Conservation (phyloP, 345 rosid species). For the Eucalyptus brandiana region DNA sequence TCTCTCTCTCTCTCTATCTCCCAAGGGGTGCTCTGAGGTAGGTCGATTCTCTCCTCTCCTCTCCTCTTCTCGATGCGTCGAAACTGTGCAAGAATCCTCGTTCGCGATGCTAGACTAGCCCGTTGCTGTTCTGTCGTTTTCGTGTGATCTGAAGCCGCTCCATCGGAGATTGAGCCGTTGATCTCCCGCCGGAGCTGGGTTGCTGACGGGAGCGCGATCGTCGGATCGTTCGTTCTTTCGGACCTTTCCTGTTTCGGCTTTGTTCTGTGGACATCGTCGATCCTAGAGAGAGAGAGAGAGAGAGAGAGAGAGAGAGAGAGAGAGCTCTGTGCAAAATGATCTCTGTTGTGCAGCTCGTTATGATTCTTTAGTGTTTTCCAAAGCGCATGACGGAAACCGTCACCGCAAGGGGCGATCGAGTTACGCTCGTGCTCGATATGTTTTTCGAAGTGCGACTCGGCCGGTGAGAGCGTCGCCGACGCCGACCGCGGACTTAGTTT, state of each 20-base stretch:
- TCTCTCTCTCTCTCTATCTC: background rate
- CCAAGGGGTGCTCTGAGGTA: slow-evolving; percentile 44
- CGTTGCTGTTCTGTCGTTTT: background rate
- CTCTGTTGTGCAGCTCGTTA: background rate
- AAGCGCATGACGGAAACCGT: background rate
- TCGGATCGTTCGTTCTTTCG: background rate
- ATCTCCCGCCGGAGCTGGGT: background rate
- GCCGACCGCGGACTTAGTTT: background rate
- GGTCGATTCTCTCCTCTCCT: background rate
- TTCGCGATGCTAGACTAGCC: background rate
- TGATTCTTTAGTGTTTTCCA: background rate
- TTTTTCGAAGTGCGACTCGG: background rate
- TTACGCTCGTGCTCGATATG: background rate
- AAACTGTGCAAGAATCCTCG: background rate
- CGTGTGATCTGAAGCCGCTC: background rate
- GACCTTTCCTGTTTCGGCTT: background rate
- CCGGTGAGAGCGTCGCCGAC: background rate
- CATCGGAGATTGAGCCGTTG: background rate
- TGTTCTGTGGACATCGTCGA: background rate
- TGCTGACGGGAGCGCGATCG: background rate
- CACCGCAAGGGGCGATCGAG: background rate
- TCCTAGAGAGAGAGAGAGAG: background rate
- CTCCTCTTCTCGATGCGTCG: background rate
- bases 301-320: background rate
- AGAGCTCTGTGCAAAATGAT: background rate